Percentiles rank a stretch among this genome's conserved stretches.
Evolutionary conservation across 176 grass and related monocot genomes (phyloP).

Genomic region (Luzula sylvatica): DNA sequence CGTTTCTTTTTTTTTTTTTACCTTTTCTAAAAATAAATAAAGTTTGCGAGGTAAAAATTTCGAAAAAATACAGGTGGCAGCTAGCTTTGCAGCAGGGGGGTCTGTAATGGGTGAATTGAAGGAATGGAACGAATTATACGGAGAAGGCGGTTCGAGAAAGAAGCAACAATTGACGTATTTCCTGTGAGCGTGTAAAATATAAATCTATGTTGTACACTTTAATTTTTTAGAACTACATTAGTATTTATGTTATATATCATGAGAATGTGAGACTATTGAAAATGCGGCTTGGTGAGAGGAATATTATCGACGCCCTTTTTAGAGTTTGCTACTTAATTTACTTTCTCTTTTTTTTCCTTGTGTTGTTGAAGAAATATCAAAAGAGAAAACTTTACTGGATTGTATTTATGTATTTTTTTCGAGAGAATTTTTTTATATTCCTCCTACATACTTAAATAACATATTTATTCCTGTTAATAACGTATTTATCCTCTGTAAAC

Average conservation of each 20-base stretch:
- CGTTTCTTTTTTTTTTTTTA: neutral
- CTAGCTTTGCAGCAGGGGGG: conserved; percentile 70
- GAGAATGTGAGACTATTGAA: conserved; percentile 7
- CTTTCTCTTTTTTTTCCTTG: too few species aligned
- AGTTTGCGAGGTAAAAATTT: neutral
- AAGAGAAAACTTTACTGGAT: neutral
- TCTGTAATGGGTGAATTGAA: conserved; percentile 77
- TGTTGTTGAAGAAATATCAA: conserved; percentile 1
- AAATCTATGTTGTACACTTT: neutral
- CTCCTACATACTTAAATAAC: too few species aligned
- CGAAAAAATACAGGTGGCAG: conserved; percentile 50
- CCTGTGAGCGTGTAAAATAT: conserved; percentile 41
- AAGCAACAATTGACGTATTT: conserved; percentile 87
- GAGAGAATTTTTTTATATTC: too few species aligned
- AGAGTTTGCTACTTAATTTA: neutral
- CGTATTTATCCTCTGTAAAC: too few species aligned
- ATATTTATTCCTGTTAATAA: too few species aligned
- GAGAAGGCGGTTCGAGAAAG: conserved; percentile 96
- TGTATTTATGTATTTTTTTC: conserved; percentile 1
- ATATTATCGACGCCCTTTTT: too few species aligned
- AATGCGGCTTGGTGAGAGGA: too few species aligned
- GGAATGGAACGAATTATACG: conserved; percentile 95
- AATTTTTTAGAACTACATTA: neutral
- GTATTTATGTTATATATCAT: neutral
- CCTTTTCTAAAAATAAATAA: neutral